These are phyloP conservation scores for Bonnemaisonia californica DNA, from an alignment of 31 red algal species.

Conservation along the genomic window DNA sequence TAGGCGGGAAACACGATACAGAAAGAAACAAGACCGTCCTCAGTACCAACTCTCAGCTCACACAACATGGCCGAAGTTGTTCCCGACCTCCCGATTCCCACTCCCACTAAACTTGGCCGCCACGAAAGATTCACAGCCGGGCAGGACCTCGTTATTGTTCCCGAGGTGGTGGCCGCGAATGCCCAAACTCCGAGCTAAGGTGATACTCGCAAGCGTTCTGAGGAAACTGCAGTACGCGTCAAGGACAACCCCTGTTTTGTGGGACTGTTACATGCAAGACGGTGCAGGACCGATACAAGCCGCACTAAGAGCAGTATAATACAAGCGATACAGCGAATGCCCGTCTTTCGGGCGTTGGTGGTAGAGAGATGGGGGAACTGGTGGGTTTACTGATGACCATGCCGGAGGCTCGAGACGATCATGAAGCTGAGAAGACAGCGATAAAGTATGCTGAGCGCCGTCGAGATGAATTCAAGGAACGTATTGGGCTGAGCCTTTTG, in stretches of 20 bases:
- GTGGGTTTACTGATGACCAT: neutral
- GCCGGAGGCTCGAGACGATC: neutral
- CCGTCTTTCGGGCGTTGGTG: constrained; percentile 4
- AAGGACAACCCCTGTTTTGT: neutral
- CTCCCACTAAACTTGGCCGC: neutral
- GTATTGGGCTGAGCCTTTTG: neutral
- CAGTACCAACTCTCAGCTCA: no score
- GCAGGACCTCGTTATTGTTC: constrained; percentile 4
- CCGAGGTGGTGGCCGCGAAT: constrained; percentile 6
- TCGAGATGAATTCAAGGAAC: neutral
- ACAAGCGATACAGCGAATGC: neutral
- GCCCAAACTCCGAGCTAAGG: neutral
- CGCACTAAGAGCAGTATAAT: neutral
- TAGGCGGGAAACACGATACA: no score
- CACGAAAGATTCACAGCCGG: neutral
- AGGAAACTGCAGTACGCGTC: neutral
- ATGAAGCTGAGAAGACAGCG: neutral
- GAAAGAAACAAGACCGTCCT: no score
- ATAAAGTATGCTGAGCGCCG: neutral
- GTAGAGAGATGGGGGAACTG: constrained; percentile 27
- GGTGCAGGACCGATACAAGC: constrained; percentile 8
- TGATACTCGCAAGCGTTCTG: constrained; percentile 15
- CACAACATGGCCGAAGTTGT: no score
- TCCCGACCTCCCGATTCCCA: no score
- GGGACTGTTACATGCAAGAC: neutral